Base-by-base conservation (phyloP, 208 protist genomes). In the Kentomonas sorsogonicus region DNA sequence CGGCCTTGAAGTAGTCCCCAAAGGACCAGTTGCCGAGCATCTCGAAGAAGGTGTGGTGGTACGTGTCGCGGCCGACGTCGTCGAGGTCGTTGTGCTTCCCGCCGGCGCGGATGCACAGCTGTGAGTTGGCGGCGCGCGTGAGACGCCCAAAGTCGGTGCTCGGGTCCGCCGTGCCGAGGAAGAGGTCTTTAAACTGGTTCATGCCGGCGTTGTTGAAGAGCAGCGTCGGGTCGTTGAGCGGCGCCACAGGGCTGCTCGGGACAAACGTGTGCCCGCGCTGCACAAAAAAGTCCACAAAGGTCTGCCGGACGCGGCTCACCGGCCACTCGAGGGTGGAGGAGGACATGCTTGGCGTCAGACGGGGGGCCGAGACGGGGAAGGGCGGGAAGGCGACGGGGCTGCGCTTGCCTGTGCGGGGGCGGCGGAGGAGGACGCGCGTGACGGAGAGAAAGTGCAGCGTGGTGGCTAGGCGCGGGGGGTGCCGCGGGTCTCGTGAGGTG, bases 11-110 rank as follows among this genome's bases (percentile, higher is more conserved):
- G 71, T 99, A 99, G 71, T 99, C 95, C 26, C 97, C 98, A 74
- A 99, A 99, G 25, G 93, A 98, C 97, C 97, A 99, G 60, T 93
- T 98, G 46, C 98, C 98, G n/a, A 99, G 88, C 98, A 99, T 99
- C 70, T 99, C 98, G 83, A 99, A 99, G 75, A 99, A 99, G 30
- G 98, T 99, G 82, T 99, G 98, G 78, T 99, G 98, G 69, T 99
- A 99, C 31, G 93, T 97, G 70, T 99, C 98, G 66, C 97, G 97
- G 33, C 98, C 98, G 26, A 99, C 98, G 75, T 99, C 98, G 29
- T 99, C 98, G 6, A 99, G 77, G 71, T 99, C 98, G 77, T 99
- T 99, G 82, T 99, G 98, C 85, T 99, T 99, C 33, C 98, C 98
- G 51, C 98, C 98, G 9, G 98, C 98, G 53, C 98, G 97, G 73